These are phyloP conservation scores for Sclerotiophoma versabilis DNA, from an alignment of 2,329 filamentous ascomycete species.

Conservation along the genomic window DNA sequence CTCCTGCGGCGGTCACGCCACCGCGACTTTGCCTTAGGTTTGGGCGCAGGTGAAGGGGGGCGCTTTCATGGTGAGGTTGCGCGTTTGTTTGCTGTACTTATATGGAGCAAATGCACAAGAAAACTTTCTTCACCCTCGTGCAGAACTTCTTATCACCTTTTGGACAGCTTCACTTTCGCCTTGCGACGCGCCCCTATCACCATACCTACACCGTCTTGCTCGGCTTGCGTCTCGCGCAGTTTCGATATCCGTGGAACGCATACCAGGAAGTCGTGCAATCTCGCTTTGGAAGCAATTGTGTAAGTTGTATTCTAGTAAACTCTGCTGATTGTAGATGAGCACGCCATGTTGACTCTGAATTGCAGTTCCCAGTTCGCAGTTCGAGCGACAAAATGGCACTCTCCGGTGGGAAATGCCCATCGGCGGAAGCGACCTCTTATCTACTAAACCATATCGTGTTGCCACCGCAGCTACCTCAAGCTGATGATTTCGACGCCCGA, in stretches of 20 bases:
- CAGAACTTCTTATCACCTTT: neutral
- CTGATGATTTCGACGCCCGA: conserved; percentile 29
- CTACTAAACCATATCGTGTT: conserved; percentile 56
- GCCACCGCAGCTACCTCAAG: conserved; percentile 57
- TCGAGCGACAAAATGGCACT: conserved; percentile 8
- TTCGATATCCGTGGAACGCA: neutral
- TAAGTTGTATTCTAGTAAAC: neutral
- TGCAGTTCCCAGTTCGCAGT: neutral
- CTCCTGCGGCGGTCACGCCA: neutral
- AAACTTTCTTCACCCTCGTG: neutral
- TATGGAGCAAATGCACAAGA: neutral
- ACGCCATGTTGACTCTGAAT: neutral
- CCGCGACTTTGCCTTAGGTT: neutral
- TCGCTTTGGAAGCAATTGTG: no score
- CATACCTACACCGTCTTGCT: neutral
- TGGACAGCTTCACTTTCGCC: neutral
- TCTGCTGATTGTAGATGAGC: no score
- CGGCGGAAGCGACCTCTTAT: conserved; percentile 14
- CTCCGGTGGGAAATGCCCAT: neutral
- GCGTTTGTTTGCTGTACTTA: conserved; percentile 4
- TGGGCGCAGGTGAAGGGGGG: neutral
- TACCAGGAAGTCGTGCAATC: neutral
- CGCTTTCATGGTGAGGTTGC: conserved; percentile 8
- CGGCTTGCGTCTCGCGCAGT: neutral
- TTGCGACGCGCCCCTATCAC: neutral